A percentile compares a stretch with the other conserved stretches of the same genome.
These are phyloP conservation scores for Phytophthora ohioensis DNA, from an alignment of 352 stramenopile genomes.

Conservation along the genomic window DNA sequence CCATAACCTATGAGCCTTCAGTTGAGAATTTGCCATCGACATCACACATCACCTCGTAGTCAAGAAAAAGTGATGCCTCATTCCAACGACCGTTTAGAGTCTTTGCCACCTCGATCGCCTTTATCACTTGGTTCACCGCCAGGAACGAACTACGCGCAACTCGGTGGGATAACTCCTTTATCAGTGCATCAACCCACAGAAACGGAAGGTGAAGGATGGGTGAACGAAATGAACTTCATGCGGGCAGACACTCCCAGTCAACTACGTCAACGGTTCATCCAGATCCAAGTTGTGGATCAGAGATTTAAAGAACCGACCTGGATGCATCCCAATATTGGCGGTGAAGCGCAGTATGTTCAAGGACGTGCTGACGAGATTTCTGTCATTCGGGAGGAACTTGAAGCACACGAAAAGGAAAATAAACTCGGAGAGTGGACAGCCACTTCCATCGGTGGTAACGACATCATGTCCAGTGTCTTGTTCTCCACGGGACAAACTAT, in stretches of 20 bases:
- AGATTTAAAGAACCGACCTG: slow-evolving; percentile 68
- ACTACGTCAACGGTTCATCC: slow-evolving; percentile 62
- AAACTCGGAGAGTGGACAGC: slow-evolving; percentile 76
- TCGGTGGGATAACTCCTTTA: neutral
- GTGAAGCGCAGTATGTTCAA: slow-evolving; percentile 51
- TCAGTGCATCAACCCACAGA: neutral
- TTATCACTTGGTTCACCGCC: neutral
- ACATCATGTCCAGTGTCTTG: slow-evolving; percentile 88
- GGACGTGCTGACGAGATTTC: slow-evolving; percentile 40
- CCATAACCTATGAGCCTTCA: neutral
- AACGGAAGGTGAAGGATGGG: slow-evolving; percentile 16
- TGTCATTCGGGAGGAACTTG: slow-evolving; percentile 37
- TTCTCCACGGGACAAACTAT: slow-evolving; percentile 64
- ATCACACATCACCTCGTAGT: neutral
- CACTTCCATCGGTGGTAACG: slow-evolving; percentile 92
- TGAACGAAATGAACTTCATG: slow-evolving; percentile 45
- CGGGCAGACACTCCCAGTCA: slow-evolving; percentile 53
- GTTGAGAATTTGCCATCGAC: neutral
- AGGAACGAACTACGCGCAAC: neutral
- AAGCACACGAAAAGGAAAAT: slow-evolving; percentile 31
- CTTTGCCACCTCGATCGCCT: slow-evolving; percentile 1
- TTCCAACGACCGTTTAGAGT: neutral
- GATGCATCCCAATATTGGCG: slow-evolving; percentile 74
- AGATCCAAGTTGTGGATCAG: slow-evolving; percentile 66
- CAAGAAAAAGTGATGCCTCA: neutral